Conservation (phyloP, 345 rosid species). For the Iberis pinnata region DNA sequence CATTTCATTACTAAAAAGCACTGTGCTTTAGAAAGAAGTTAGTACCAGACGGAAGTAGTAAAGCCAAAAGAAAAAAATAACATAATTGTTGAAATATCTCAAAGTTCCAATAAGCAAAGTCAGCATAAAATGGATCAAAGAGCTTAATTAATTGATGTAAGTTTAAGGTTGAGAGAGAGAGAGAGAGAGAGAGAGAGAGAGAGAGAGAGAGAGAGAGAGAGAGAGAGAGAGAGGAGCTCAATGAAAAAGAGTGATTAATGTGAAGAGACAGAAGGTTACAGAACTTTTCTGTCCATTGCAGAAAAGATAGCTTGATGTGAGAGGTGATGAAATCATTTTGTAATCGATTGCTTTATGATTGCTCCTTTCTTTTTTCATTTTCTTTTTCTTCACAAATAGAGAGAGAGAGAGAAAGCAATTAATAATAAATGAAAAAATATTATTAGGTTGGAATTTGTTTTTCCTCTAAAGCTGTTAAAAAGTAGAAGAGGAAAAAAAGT, state of each 20-base stretch:
- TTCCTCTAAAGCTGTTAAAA: conserved; percentile 18
- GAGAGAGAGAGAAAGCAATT: conserved; percentile 10
- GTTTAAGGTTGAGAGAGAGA: conserved; percentile 32
- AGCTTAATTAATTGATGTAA: conserved; percentile 26
- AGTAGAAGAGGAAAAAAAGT: no score
- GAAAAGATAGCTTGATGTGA: conserved; percentile 39
- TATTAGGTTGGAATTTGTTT: conserved; percentile 21
- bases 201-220: no score
- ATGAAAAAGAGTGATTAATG: conserved; percentile 33
- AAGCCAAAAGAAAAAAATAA: conserved; percentile 17
- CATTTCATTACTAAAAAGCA: no score
- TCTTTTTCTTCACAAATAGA: not conserved
- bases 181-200: no score
- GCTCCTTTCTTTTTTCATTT: conserved; percentile 19
- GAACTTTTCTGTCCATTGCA: conserved; percentile 33
- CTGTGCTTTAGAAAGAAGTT: no score
- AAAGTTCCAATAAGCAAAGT: conserved; percentile 20
- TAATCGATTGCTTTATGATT: conserved; percentile 44
- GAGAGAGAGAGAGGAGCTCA: not conserved
- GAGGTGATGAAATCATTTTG: conserved; percentile 40
- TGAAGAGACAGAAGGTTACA: conserved; percentile 39
- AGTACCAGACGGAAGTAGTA: no score
- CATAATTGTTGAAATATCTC: conserved; percentile 22
- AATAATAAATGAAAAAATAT: conserved; percentile 22
- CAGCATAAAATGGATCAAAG: conserved; percentile 29